phyloP scores from a whole-genome alignment of 306 rosid genomes.

The Medicago ruthenica region DNA sequence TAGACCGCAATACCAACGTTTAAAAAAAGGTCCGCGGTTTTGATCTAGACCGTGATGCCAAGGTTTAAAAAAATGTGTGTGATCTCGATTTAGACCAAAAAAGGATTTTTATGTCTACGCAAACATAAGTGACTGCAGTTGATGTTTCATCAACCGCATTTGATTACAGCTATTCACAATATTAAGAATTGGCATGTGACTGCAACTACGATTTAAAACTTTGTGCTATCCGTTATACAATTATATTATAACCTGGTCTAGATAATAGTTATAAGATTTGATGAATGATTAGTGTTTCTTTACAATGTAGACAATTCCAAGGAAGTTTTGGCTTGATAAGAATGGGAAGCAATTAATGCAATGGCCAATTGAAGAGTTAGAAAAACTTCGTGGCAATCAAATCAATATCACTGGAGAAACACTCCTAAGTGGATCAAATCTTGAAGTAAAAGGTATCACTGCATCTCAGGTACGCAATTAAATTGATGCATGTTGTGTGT shows the following conservation, averaged over 20 bases:
- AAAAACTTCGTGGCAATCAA: slow-evolving; percentile 45
- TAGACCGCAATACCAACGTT: too few species aligned
- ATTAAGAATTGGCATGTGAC: neutral
- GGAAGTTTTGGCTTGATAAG: slow-evolving; percentile 55
- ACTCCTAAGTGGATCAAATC: slow-evolving; percentile 39
- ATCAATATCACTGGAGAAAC: slow-evolving; percentile 39
- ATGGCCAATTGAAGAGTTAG: slow-evolving; percentile 65
- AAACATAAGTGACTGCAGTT: too few species aligned
- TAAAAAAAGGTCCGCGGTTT: too few species aligned
- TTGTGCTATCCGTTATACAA: neutral
- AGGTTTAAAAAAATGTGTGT: too few species aligned
- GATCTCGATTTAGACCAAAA: too few species aligned
- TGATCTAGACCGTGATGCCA: too few species aligned
- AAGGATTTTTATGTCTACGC: too few species aligned
- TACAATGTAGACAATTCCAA: slow-evolving; percentile 56
- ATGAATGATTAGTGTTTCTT: slow-evolving; percentile 5
- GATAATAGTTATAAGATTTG: neutral
- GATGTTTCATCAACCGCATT: too few species aligned
- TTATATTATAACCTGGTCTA: neutral
- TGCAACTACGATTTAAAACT: neutral
- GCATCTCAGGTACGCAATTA: slow-evolving; percentile 61
- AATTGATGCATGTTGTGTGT: neutral
- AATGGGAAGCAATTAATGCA: slow-evolving; percentile 55
- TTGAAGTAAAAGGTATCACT: slow-evolving; percentile 56
- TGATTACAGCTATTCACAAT: too few species aligned